Percentiles rank a stretch among this genome's conserved stretches.
Conservation (phyloP, 176 grass and related monocot species). For the Oryza punctata region DNA sequence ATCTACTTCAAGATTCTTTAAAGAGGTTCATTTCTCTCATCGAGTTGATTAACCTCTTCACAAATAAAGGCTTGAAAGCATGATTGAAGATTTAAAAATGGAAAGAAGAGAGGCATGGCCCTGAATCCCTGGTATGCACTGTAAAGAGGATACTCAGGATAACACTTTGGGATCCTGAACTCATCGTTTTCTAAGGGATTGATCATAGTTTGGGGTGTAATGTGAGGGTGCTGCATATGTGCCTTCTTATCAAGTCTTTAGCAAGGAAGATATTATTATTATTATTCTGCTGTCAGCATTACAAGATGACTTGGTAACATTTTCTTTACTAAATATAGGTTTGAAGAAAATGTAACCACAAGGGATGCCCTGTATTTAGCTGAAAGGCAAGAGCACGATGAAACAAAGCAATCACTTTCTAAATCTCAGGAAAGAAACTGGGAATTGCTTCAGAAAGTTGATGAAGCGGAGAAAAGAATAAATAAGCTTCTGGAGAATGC, state of each 20-base stretch:
- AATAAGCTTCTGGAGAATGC: slow-evolving; percentile 62
- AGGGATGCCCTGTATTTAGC: slow-evolving; percentile 57
- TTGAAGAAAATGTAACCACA: slow-evolving; percentile 68
- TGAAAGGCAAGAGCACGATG: slow-evolving; percentile 67
- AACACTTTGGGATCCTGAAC: neutral
- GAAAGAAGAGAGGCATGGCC: slow-evolving; percentile 18
- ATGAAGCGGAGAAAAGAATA: slow-evolving; percentile 57
- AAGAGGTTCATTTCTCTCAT: slow-evolving; percentile 55
- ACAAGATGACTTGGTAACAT: neutral
- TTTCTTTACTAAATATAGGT: slow-evolving; percentile 47
- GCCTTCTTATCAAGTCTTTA: neutral
- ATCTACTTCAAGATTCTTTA: slow-evolving; percentile 67
- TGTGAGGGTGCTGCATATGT: slow-evolving; percentile 19
- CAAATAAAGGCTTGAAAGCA: slow-evolving; percentile 19
- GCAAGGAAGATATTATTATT: neutral
- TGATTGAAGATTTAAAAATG: neutral
- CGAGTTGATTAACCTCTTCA: slow-evolving; percentile 29
- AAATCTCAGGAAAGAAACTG: slow-evolving; percentile 55
- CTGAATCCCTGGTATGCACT: neutral
- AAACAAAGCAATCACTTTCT: slow-evolving; percentile 60
- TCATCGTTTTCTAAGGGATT: neutral
- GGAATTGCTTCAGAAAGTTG: slow-evolving; percentile 59
- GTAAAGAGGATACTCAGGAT: slow-evolving; percentile 9
- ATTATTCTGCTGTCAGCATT: slow-evolving; percentile 11
- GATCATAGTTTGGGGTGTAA: slow-evolving; percentile 20